Evolutionary conservation across 805 yeast genomes (phyloP).

Genomic region (Yamadazyma kitorensis): DNA sequence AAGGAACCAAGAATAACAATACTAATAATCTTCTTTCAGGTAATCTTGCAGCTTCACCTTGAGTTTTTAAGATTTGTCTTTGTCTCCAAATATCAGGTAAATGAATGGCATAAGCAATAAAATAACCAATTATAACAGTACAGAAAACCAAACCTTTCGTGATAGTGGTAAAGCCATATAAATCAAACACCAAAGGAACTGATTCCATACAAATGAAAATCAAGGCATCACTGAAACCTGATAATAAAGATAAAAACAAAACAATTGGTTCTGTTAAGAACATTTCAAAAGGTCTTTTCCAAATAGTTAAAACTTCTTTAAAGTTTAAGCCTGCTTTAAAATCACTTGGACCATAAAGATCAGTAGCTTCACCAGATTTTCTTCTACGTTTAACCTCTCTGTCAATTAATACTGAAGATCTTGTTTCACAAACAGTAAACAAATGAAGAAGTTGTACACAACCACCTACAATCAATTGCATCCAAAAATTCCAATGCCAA

Average conservation of each 20-base stretch:
- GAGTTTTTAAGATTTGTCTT: slow-evolving; percentile 16
- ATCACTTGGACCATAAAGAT: slow-evolving; percentile 36
- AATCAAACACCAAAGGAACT: slow-evolving; percentile 28
- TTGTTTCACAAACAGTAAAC: slow-evolving; percentile 33
- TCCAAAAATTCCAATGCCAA: slow-evolving; percentile 27
- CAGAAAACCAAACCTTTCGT: slow-evolving; percentile 29
- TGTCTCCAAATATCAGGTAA: slow-evolving; percentile 33
- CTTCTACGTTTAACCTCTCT: slow-evolving; percentile 36
- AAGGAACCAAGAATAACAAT: slow-evolving; percentile 35
- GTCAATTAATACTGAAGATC: slow-evolving; percentile 31
- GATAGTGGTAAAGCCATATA: slow-evolving; percentile 33
- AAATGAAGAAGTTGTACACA: slow-evolving; percentile 31
- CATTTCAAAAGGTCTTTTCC: slow-evolving; percentile 41
- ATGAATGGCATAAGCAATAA: slow-evolving; percentile 32
- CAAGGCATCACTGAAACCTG: slow-evolving; percentile 41
- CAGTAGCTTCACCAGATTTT: slow-evolving; percentile 26
- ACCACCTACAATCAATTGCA: slow-evolving; percentile 35
- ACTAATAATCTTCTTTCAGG: slow-evolving; percentile 29
- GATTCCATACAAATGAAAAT: slow-evolving; percentile 40
- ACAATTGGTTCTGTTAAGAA: slow-evolving; percentile 38
- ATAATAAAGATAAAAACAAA: slow-evolving; percentile 33
- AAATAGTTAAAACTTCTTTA: slow-evolving; percentile 24
- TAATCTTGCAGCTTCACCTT: slow-evolving; percentile 24
- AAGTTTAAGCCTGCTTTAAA: slow-evolving; percentile 18
- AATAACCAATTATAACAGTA: slow-evolving; percentile 33